Base-by-base conservation (phyloP, 768 basidiomycete genomes). In the Amanita rimosa region DNA sequence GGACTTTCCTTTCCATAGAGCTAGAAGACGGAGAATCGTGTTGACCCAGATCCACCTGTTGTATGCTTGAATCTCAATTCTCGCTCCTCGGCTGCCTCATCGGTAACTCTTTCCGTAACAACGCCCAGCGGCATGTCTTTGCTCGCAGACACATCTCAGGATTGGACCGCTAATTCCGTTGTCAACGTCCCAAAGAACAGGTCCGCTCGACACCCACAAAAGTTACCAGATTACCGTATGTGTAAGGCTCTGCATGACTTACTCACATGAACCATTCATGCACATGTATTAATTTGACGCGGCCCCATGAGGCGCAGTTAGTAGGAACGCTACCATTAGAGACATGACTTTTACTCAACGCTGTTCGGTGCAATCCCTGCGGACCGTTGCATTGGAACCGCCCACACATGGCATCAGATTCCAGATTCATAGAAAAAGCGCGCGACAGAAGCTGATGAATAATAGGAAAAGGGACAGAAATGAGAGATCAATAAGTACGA, bases 271-370 rank as follows among this genome's bases (percentile, higher is more conserved):
- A 34, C 19, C 19, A 49, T 14, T 34, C 17, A 49, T 34, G 29
- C 40, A 36, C 40, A 27, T 21, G 24, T 35, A 27, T 34, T 34
- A 48, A 17, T 36, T 48, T 43, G 31, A 49, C 22, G 27, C n/a
- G 26, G 31, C 33, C 39, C 22, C 48, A 49, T 33, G 48, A 43
- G 40, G 40, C 39, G 13, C 33, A 49, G 48, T 49, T 42, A 49
- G 40, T 43, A 29, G 29, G 40, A 48, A 41, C 29, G 31, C 47
- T 41, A 48, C 39, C 29, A 41, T 41, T 48, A 48, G 38, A 41
- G 31, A 48, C 24, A 48, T 48, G 38, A 37, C 47, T 41, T 48
- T 17, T 48, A 48, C 47, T 41, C 37, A 48, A 39, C 48, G 48
- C 40, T 43, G 22, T 39, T 43, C 39, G 29, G 33, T 42, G 48